Base-by-base conservation (phyloP, 2,329 filamentous ascomycete species). In the Penicillium decumbens region DNA sequence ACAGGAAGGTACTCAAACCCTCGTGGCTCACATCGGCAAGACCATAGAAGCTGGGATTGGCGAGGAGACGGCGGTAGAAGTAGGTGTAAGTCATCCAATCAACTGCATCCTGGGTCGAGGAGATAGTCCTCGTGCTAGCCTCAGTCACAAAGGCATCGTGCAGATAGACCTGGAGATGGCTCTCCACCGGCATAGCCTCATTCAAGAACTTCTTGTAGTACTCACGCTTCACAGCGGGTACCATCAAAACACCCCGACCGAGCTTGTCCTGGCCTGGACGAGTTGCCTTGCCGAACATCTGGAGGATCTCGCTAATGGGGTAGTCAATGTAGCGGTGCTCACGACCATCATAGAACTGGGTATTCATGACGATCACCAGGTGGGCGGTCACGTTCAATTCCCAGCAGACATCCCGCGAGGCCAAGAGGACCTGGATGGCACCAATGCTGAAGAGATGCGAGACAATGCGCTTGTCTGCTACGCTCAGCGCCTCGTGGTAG, bases 171-270 rank as follows among this genome's bases (percentile, higher is more conserved):
- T 95, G 88, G 28, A 98, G 79, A 67, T 95, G 90, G 57, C 89
- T 95, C 74, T 98, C 93, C 23, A 98, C 89, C 0, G 93, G 93
- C 37, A 98, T 77, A 18, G 93, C 93, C 70, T 98, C 95, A 61
- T 93, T 92, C 57, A 98, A 75, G 77, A 98, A 98, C 73, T 98
- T 98, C 75, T 93, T 95, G 80, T 97, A 98, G 72, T 95, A 98
- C 55, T 96, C 91, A 32, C 93, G 85, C 78, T 95, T 96, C 41
- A 95, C 89, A 15, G 88, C 85, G 2, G 92, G 90, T 9, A 96
- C 83, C 93, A 98, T 97, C 39, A 98, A 78, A n/a, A 98, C 89
- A 59, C 92, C 95, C 54, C 88, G 89, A 40, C 88, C 87, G 49
- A 86, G 81, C 49, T 88, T 89, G 62, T 95, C 90, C 64, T 84